Percentiles rank a stretch among this genome's conserved stretches.
These are phyloP conservation scores for Cetraspora pellucida DNA, from an alignment of 192 early-diverging fungal species.

Conservation along the genomic window DNA sequence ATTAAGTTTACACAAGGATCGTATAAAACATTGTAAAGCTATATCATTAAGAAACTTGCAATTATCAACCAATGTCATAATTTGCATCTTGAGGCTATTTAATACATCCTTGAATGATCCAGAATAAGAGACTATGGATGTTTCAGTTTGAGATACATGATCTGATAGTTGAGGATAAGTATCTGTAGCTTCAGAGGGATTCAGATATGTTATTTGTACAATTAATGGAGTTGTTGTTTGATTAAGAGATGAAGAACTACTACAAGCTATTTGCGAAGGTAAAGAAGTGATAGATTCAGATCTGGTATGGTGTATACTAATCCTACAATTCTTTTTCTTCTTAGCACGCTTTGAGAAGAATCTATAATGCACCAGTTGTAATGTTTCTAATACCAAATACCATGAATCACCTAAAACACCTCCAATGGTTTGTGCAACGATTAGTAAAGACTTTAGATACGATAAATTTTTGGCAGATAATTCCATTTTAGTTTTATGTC, in stretches of 20 bases:
- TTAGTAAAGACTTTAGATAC: conserved; percentile 71
- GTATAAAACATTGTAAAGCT: conserved; percentile 66
- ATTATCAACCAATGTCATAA: conserved; percentile 73
- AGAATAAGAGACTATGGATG: conserved; percentile 27
- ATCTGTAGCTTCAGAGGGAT: not conserved
- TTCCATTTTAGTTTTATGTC: not conserved
- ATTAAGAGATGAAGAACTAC: conserved; percentile 23
- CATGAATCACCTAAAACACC: conserved; percentile 80
- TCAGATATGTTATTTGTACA: not conserved
- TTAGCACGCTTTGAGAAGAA: conserved; percentile 53
- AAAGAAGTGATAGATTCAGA: conserved; percentile 34
- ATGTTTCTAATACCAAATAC: conserved; percentile 84
- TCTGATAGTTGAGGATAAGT: not conserved
- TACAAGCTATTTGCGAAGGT: not conserved
- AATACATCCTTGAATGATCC: conserved; percentile 47
- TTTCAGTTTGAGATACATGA: not conserved
- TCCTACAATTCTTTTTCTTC: conserved; percentile 43
- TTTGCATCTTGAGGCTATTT: conserved; percentile 49
- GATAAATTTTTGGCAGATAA: conserved; percentile 78
- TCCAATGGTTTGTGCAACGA: conserved; percentile 72
- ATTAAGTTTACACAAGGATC: conserved; percentile 67
- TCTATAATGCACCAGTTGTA: conserved; percentile 84
- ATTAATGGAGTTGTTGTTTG: conserved; percentile 24
- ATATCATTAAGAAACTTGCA: conserved; percentile 57
- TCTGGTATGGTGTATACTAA: conserved; percentile 30